These are phyloP conservation scores for Alternaria triticina DNA, from an alignment of 2,329 filamentous ascomycete genomes.

Conservation along the genomic window DNA sequence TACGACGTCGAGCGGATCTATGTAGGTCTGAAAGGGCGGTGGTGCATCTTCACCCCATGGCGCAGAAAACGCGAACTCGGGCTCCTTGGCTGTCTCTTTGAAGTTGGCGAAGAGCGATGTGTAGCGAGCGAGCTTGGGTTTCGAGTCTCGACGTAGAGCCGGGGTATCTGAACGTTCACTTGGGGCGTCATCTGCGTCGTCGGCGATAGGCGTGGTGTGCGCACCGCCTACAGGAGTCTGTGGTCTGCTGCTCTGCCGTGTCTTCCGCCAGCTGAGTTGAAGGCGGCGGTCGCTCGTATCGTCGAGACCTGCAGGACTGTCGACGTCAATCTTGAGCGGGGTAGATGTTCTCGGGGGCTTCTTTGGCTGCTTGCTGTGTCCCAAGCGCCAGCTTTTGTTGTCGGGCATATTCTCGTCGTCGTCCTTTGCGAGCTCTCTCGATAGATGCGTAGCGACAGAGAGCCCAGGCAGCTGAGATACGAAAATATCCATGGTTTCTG, in stretches of 20 bases:
- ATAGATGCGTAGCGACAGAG: conserved; percentile 9
- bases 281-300: conserved; percentile 25
- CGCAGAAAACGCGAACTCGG: conserved; percentile 35
- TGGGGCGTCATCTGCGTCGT: conserved; percentile 32
- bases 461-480: conserved; percentile 8
- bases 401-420: conserved; percentile 21
- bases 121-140: conserved; percentile 50
- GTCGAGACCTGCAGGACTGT: conserved; percentile 9
- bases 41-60: conserved; percentile 36
- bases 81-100: conserved; percentile 25
- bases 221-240: conserved; percentile 22
- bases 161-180: conserved; percentile 40
- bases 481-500: conserved; percentile 4
- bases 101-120: conserved; percentile 43
- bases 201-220: conserved; percentile 23
- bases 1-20: conserved; percentile 34
- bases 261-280: conserved; percentile 31
- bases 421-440: background rate
- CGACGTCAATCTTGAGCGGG: conserved; percentile 7
- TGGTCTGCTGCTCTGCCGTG: conserved; percentile 29
- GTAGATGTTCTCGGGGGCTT: conserved; percentile 20
- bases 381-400: conserved; percentile 33
- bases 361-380: conserved; percentile 24
- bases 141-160: conserved; percentile 42
- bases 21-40: conserved; percentile 14